Base-by-base conservation (phyloP, 179 eudicot species). In the Amaranthus tricolor region DNA sequence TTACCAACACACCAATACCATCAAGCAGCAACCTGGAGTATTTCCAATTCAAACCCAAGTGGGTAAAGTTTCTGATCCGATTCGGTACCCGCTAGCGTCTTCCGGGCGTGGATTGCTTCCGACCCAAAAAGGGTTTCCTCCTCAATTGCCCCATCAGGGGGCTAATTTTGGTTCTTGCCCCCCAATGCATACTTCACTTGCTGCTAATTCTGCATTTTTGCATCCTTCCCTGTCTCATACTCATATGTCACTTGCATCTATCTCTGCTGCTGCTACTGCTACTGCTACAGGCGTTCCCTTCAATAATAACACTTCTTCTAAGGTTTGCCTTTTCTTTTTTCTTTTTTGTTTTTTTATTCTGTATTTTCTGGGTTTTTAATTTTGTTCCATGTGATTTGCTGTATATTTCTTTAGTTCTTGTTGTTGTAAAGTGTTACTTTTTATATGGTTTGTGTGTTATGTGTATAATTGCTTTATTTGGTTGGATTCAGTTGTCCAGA, bases 101-200 rank as follows among this genome's bases (percentile, higher is more conserved):
- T 54, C 77, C 0, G 77, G 71, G 12, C 70, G 55, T 4, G 77
- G 77, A 47, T 65, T 65, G 52, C 63, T 74, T 54, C 77, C 63
- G 5, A 40, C 71, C 6, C 47, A 54, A 6, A 48, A 47, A 52
- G 13, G 20, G 17, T 3, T 13, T 49, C 21, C 31, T 9, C 73
- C 0, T 62, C 76, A 40, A 53, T 64, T 72, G 56, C 6, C 24
- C 53, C 65, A 31, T 31, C 40, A 31, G 40, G 40, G 40, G 40
- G 1, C 40, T 61, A 62, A 62, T 40, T 62, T 19, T 5, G 17
- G 67, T 6, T n/a, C 14, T 62, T 11, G 40, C 6, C 62, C 40
- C 1, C 62, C 3, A 4, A n/a, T 11, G 9, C 45, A 13, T 63
- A 44, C 10, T 65, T 17, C 15, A 15, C 8, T 11, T 67, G 16